These are phyloP conservation scores for Symbiodinium pilosum DNA, from an alignment of 73 alveolate genomes.

Conservation along the genomic window DNA sequence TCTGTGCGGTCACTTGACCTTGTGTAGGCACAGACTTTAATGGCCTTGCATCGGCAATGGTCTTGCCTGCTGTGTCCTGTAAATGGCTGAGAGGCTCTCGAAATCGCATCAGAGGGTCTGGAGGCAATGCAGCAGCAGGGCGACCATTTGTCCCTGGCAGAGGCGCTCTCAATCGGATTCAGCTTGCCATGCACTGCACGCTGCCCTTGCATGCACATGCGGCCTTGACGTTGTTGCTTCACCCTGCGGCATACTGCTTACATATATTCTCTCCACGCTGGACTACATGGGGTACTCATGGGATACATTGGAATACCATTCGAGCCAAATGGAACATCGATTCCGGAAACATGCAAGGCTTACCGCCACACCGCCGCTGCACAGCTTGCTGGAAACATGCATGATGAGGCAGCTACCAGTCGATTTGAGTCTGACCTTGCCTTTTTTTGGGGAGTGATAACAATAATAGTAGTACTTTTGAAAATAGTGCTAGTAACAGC, in stretches of 20 bases:
- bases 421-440: neutral
- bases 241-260: too few species aligned
- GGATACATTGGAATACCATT: neutral
- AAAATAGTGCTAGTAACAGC: too few species aligned
- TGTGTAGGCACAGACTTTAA: too few species aligned
- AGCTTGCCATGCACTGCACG: too few species aligned
- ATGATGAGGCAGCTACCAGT: neutral
- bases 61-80: neutral
- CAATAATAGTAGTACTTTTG: too few species aligned
- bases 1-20: too few species aligned
- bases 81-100: neutral
- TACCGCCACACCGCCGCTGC: neutral
- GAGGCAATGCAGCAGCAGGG: constrained; percentile 7
- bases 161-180: too few species aligned
- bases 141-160: neutral
- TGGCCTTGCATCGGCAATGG: too few species aligned
- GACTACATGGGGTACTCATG: too few species aligned
- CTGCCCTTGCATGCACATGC: neutral
- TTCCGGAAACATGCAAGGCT: neutral
- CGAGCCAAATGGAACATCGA: neutral
- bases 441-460: too few species aligned
- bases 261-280: too few species aligned
- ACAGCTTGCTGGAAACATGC: neutral
- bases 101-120: neutral
- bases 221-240: too few species aligned